phyloP scores from a whole-genome alignment of 2,329 filamentous ascomycete species.

The Truncatella angustata region DNA sequence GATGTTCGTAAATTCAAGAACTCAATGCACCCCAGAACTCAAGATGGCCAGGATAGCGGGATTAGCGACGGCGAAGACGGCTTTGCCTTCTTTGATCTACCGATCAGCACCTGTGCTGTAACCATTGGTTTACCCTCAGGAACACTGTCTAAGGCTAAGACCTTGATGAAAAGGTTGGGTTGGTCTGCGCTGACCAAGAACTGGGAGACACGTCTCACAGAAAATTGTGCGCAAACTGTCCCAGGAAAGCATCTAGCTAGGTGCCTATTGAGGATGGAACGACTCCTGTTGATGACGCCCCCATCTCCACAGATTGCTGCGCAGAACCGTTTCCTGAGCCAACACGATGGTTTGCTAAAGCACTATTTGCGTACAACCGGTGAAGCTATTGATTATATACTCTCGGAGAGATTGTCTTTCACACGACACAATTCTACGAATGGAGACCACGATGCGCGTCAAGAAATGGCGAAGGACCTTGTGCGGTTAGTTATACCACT shows the following conservation, averaged over 20 bases:
- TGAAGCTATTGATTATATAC: slow-evolving; percentile 18
- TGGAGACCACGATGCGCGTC: slow-evolving; percentile 6
- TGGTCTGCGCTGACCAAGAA: slow-evolving; percentile 19
- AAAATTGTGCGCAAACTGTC: slow-evolving; percentile 14
- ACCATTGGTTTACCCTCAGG: slow-evolving; percentile 16
- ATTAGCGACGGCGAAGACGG: slow-evolving; percentile 12
- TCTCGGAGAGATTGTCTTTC: slow-evolving; percentile 13
- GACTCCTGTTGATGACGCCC: slow-evolving; percentile 17
- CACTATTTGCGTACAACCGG: slow-evolving; percentile 24
- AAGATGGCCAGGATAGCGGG: slow-evolving; percentile 1
- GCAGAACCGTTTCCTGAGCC: slow-evolving; percentile 23
- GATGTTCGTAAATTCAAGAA: slow-evolving; percentile 20
- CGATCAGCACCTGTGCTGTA: slow-evolving; percentile 17
- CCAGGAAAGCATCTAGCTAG: slow-evolving; percentile 17
- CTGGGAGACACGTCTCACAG: slow-evolving; percentile 19
- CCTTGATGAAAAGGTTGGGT: slow-evolving; percentile 16
- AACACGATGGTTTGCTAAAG: slow-evolving; percentile 19
- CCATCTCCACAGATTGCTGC: slow-evolving; percentile 17
- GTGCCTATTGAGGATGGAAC: slow-evolving; percentile 23
- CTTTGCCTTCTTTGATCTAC: slow-evolving; percentile 16
- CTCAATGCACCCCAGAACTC: not conserved
- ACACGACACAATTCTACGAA: not conserved
- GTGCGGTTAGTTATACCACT: slow-evolving; percentile 22
- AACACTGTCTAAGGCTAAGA: slow-evolving; percentile 10
- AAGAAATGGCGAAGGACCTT: slow-evolving; percentile 21